These are phyloP conservation scores for Acrocalymma vagum DNA, from an alignment of 2,329 filamentous ascomycete genomes.

Conservation along the genomic window DNA sequence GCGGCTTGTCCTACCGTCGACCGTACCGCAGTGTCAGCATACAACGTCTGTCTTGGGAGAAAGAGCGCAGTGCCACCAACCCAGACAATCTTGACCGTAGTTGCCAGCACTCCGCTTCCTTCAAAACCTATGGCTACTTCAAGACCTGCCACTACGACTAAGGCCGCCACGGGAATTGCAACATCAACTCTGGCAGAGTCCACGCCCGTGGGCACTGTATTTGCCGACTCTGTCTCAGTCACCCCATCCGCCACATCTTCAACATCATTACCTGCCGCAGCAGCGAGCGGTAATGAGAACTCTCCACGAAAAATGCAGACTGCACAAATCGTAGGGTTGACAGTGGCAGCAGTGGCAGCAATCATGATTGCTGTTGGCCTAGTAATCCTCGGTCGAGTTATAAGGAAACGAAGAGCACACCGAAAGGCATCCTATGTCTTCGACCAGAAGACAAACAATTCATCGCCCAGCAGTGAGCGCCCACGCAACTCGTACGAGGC, in stretches of 20 bases:
- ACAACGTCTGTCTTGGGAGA: slow-evolving; percentile 47
- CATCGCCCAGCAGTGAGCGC: slow-evolving; percentile 2
- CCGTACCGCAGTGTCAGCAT: slow-evolving; percentile 33
- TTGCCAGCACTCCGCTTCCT: slow-evolving; percentile 29
- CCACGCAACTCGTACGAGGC: not conserved
- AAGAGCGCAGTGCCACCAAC: slow-evolving; percentile 46
- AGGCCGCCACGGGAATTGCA: slow-evolving; percentile 12
- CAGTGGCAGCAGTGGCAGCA: slow-evolving; percentile 45
- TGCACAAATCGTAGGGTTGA: slow-evolving; percentile 49
- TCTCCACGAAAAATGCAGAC: slow-evolving; percentile 39
- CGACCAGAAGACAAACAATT: slow-evolving; percentile 28
- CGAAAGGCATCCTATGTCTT: slow-evolving; percentile 21
- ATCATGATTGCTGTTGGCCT: slow-evolving; percentile 48
- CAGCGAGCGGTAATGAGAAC: slow-evolving; percentile 19
- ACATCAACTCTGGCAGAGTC: slow-evolving; percentile 21
- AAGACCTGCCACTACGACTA: slow-evolving; percentile 11
- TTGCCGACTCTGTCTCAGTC: slow-evolving; percentile 34
- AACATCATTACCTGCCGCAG: slow-evolving; percentile 16
- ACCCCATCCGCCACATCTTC: slow-evolving; percentile 32
- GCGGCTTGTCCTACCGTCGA: slow-evolving; percentile 38
- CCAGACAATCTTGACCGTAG: slow-evolving; percentile 42
- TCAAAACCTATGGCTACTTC: slow-evolving; percentile 17
- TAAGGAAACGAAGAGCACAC: slow-evolving; percentile 43
- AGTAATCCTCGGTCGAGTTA: slow-evolving; percentile 46
- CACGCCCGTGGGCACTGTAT: too few relatives aligned